Conservation (phyloP, 2,329 filamentous ascomycete species). For the Calycina marina region DNA sequence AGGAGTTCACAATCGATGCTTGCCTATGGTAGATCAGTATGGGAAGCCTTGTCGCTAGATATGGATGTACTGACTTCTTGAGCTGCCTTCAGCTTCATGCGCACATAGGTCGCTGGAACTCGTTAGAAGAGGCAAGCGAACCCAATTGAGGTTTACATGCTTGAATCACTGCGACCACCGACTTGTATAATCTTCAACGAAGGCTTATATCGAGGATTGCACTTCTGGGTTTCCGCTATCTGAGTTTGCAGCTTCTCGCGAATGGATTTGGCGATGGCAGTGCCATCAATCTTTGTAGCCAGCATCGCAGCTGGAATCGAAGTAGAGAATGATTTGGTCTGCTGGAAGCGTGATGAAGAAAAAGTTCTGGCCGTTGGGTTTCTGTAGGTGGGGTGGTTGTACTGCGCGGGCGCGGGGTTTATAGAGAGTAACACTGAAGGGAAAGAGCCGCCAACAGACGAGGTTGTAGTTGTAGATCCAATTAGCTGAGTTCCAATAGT, state of each 20-base stretch:
- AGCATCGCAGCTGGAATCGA: slow-evolving; percentile 51
- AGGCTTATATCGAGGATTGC: slow-evolving; percentile 78
- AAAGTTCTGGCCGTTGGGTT: too few species aligned
- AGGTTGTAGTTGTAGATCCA: too few species aligned
- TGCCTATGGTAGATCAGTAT: slow-evolving; percentile 39
- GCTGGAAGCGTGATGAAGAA: slow-evolving; percentile 3
- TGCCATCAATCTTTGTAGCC: slow-evolving; percentile 88
- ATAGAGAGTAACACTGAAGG: too few species aligned
- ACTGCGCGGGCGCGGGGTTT: too few species aligned
- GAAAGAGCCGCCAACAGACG: too few species aligned
- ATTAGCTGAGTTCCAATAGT: too few species aligned
- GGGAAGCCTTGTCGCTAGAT: slow-evolving; percentile 4
- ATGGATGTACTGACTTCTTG: slow-evolving; percentile 50
- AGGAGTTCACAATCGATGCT: slow-evolving; percentile 80
- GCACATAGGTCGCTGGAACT: slow-evolving; percentile 76
- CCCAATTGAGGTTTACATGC: slow-evolving; percentile 33
- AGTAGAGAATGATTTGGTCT: slow-evolving; percentile 28
- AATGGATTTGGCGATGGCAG: slow-evolving; percentile 82
- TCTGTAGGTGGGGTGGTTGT: too few species aligned
- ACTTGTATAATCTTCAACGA: slow-evolving; percentile 94
- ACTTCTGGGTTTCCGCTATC: slow-evolving; percentile 66
- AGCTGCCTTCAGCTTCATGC: slow-evolving; percentile 98
- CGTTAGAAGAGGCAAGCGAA: slow-evolving; percentile 5
- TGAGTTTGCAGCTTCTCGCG: slow-evolving; percentile 67
- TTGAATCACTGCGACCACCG: slow-evolving; percentile 82